These are phyloP conservation scores for Schizopora paradoxa DNA, from an alignment of 1,284 basidiomycete genomes.

Conservation along the genomic window DNA sequence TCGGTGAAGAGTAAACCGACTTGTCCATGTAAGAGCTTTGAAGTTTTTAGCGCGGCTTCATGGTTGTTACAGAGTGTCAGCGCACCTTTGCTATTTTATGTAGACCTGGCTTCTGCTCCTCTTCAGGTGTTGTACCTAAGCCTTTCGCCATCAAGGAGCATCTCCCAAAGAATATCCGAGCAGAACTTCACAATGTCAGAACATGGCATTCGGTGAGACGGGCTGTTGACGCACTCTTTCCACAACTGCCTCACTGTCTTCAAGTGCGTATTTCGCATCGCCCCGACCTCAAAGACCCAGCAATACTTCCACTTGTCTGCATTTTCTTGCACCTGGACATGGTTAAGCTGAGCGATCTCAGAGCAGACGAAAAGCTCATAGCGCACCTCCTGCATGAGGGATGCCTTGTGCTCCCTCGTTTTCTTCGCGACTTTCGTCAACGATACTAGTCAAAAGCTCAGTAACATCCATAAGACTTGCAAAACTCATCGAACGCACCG, in stretches of 20 bases:
- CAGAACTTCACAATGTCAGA: slow-evolving; percentile 47
- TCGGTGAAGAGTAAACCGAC: slow-evolving; percentile 92
- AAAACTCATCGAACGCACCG: slow-evolving; percentile 40
- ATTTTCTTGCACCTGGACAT: slow-evolving; percentile 62
- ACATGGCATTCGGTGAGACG: slow-evolving; percentile 3
- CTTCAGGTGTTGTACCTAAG: slow-evolving; percentile 82
- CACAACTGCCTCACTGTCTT: slow-evolving; percentile 92
- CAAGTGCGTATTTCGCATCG: slow-evolving; percentile 92
- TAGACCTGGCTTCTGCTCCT: slow-evolving; percentile 81
- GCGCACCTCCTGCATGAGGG: slow-evolving; percentile 76
- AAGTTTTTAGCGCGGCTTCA: slow-evolving; percentile 9
- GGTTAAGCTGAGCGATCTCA: slow-evolving; percentile 5
- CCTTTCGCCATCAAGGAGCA: slow-evolving; percentile 95
- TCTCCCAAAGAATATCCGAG: slow-evolving; percentile 90
- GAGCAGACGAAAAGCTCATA: slow-evolving; percentile 6
- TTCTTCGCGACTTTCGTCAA: slow-evolving; percentile 77
- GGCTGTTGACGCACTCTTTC: slow-evolving; percentile 70
- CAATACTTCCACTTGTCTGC: slow-evolving; percentile 88
- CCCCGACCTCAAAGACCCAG: slow-evolving; percentile 92
- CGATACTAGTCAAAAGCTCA: slow-evolving; percentile 46
- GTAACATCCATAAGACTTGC: slow-evolving; percentile 8
- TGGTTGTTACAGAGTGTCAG: slow-evolving; percentile 16
- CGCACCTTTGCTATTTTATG: slow-evolving; percentile 76
- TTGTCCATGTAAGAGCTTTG: slow-evolving; percentile 86
- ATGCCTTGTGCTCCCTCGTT: slow-evolving; percentile 81